Evolutionary conservation across 805 yeast genomes (phyloP), one percentile per base, ranked within the genome.

Genomic region (Yarrowia sp.): DNA sequence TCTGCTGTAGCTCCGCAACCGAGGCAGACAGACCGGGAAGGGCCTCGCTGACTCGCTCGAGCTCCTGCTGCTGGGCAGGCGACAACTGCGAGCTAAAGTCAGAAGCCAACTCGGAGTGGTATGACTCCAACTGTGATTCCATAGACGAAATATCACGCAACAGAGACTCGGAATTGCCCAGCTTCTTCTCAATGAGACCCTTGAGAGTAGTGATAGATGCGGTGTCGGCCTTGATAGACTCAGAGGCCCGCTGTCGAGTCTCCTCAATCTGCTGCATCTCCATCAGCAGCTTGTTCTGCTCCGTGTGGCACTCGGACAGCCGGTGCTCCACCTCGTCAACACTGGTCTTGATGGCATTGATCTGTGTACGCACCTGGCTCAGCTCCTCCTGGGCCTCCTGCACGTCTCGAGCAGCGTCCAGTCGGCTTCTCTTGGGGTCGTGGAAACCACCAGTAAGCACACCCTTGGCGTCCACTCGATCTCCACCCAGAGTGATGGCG

Each of bases 401-500:
- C 67, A 88, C 81, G 14, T 77, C 72, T 63, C 84, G 85, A 70
- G 90, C 79, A 2, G 87, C 83, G 69, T 91, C 96, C 54, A 92
- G 75, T 69, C 96, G 81, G 0, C 91, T 87, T 62, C 78, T 79
- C 66, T 83, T 83, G 69, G 80, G 82, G 70, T 90, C 95, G 69
- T 89, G 82, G 70, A 82, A 90, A 56, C 98, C 98, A 75, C 98
- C 98, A 24, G 90, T 85, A 49, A 95, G 74, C 1, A 88, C 89
- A 74, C 99, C 99, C 68, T 81, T 84, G 52, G 84, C 85, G 70
- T 90, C 96, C 58, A 90, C 90, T 68, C 90, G 80, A 73, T 95
- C 98, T 69, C 99, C 99, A 74, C 90, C 96, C 17, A 93, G 77
- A 0, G 99, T 95, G 16, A 95, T 88, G 0, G 96, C 89, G 69